phyloP scores from a whole-genome alignment of 495 filamentous ascomycete genomes.

The Trypethelium eluteriae region DNA sequence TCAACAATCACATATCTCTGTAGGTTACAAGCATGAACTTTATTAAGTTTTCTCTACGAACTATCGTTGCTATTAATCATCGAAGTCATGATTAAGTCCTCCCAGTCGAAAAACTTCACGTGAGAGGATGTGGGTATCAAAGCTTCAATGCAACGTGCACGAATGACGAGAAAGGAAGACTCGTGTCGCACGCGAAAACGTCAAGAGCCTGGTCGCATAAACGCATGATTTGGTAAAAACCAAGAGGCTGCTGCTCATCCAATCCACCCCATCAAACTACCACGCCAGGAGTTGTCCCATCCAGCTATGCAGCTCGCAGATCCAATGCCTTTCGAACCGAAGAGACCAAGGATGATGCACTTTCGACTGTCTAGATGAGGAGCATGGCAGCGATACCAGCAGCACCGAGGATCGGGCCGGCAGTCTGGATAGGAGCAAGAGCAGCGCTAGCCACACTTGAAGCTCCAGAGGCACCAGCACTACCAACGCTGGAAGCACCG shows the following conservation, averaged over 20 bases:
- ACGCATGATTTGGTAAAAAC: not conserved
- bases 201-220: not conserved
- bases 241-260: not conserved
- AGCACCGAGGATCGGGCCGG: constrained; percentile 25
- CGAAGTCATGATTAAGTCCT: not conserved
- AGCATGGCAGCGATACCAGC: constrained; percentile 29
- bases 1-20: too few species aligned
- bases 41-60: not conserved
- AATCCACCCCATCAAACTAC: not conserved
- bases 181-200: not conserved
- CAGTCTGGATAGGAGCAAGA: constrained; percentile 27
- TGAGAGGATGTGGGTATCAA: constrained; percentile 3
- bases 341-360: not conserved
- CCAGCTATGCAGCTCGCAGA: not conserved
- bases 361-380: constrained; percentile 24
- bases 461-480: constrained; percentile 9
- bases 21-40: not conserved
- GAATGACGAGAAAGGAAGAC: not conserved
- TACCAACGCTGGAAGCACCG: constrained; percentile 11
- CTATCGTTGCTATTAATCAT: not conserved
- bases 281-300: not conserved
- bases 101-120: not conserved
- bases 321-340: not conserved
- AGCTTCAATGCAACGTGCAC: not conserved
- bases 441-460: constrained; percentile 13